These are phyloP conservation scores for Fraxinus quadrangulata DNA, from an alignment of 257 asterid species.

Conservation along the genomic window DNA sequence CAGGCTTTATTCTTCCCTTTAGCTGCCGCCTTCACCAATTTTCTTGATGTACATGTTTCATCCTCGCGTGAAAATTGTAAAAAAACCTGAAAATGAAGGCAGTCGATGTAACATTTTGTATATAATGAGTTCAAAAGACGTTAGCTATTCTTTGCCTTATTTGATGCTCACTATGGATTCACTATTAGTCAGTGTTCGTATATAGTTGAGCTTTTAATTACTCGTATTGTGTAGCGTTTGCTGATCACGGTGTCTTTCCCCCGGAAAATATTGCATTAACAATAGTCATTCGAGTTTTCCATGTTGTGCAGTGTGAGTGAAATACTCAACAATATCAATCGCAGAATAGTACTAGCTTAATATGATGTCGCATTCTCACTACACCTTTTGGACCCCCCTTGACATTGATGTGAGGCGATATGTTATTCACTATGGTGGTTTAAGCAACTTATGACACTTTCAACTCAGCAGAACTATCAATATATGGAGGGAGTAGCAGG, in stretches of 20 bases:
- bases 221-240: background rate
- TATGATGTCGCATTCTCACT: too few relatives aligned
- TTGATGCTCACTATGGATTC: background rate
- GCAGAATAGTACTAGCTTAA: too few relatives aligned
- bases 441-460: constrained; percentile 59
- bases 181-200: background rate
- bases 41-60: constrained; percentile 52
- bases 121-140: constrained; percentile 43
- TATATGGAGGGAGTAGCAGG: too few relatives aligned
- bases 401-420: constrained; percentile 53
- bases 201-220: background rate
- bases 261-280: background rate
- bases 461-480: constrained; percentile 38
- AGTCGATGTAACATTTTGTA: constrained; percentile 58
- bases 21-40: constrained; percentile 14
- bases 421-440: constrained; percentile 55
- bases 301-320: background rate
- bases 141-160: constrained; percentile 23
- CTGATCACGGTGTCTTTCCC: background rate
- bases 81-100: constrained; percentile 44
- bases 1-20: constrained; percentile 24
- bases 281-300: background rate
- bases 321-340: background rate
- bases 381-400: constrained; percentile 47
- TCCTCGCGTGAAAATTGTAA: constrained; percentile 42